Evolutionary conservation across 2,329 filamentous ascomycete species (phyloP), one percentile per base, ranked within the genome.

Genomic region (Xylariaceae sp.): DNA sequence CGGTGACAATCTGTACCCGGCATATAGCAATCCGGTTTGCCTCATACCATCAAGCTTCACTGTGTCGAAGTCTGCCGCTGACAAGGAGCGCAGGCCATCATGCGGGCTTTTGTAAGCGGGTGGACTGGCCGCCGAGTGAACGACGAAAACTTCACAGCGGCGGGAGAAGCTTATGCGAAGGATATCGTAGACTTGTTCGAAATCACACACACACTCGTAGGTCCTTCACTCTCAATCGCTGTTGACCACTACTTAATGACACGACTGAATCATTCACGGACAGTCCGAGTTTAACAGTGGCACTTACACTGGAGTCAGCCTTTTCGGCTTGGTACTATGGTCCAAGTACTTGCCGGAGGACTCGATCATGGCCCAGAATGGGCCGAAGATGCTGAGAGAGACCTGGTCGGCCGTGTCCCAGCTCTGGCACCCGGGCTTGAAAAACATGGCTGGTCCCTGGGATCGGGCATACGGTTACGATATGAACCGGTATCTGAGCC

Each of bases 401-500:
- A 84, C 79, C 0, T 87, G 83, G 84, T 71, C 76, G 3, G 74
- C 77, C 2, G 73, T 83, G 1, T 74, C 76, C 0, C 62, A 78
- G 44, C 74, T 88, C 1, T 88, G 83, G 74, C 81, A 87, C 50
- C 79, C 84, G 0, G 75, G 78, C 19, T 69, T 88, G 71, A 81
- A 77, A 60, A 88, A 87, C 57, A 77, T 87, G 46, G 84, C 84
- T 2, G 85, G 85, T 0, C 85, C 85, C 0, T 88, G 85, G 85
- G 85, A 88, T 67, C 79, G 85, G 0, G 75, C 79, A 0, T 88
- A 88, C 59, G 84, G 84, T 0, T 87, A 80, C 54, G 84, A 88
- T 56, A 86, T 87, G 84, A 86, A 84, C 52, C 73, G 77, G 6
- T 87, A 87, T 62, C 67, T 86, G 3, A 81, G 81, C 50, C 75